These are phyloP conservation scores for Pittosporum tobira DNA, from an alignment of 129 eudicot species.

Conservation along the genomic window DNA sequence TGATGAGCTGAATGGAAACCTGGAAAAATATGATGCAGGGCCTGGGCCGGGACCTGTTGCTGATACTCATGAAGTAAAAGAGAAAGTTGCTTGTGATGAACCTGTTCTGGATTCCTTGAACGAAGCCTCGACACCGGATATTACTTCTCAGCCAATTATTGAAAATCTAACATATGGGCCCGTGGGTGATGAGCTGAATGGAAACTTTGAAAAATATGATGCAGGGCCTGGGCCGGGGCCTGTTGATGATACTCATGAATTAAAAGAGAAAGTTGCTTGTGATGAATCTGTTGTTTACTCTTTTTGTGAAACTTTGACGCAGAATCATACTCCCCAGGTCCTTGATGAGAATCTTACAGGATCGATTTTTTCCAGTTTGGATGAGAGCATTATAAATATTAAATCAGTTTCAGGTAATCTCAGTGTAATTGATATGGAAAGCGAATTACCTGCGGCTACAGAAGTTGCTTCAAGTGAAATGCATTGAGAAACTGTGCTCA, in stretches of 20 bases:
- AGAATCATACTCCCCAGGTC: background rate
- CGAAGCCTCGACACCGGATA: background rate
- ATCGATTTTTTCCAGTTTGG: background rate
- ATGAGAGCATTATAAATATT: background rate
- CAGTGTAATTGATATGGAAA: background rate
- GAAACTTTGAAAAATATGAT: background rate
- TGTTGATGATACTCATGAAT: background rate
- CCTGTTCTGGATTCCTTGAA: background rate
- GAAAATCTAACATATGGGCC: background rate
- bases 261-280: slow-evolving; percentile 4
- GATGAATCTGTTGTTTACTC: slow-evolving; percentile 1
- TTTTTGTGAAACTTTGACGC: background rate
- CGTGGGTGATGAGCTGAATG: background rate
- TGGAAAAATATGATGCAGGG: background rate
- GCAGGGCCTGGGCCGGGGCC: background rate
- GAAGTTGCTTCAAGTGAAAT: slow-evolving; percentile 2
- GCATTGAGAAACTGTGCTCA: background rate
- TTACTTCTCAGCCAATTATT: background rate
- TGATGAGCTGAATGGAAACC: too few relatives aligned
- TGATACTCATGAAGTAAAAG: background rate
- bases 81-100: background rate
- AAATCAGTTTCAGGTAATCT: background rate
- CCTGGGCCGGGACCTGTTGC: too few relatives aligned
- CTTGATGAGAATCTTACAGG: background rate
- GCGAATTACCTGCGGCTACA: background rate